Evolutionary conservation across 2,329 filamentous ascomycete species (phyloP), one percentile per base, ranked within the genome.

Genomic region (Dothistroma septosporum): DNA sequence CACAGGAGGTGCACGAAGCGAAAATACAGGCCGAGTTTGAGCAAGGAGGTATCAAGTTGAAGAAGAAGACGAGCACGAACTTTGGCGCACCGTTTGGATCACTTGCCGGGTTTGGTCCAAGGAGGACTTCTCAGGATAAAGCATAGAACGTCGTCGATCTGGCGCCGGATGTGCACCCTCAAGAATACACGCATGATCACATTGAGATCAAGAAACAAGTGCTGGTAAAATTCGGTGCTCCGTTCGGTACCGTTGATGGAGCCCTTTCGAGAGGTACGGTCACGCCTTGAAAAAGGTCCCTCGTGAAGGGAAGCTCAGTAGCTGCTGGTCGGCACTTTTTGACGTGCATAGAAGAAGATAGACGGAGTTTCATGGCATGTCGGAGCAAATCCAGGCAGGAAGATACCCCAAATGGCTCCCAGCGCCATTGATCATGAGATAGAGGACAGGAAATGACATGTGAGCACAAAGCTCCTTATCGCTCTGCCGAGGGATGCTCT

Each of bases 81-180:
- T 75, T 75, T 53, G 73, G 73, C 24, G 70, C 72, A 9, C 73
- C 73, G 0, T 72, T 75, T 58, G 73, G 73, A 6, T 65, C 68
- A 47, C 62, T 75, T 28, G 69, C 70, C n/a, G 69, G 69, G 6
- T 71, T 70, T 57, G 69, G 68, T 21, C 56, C 62, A 24, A 56
- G 61, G 53, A 65, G 68, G 50, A 65, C 63, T 41, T 67, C 68
- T 24, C 67, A 65, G 56, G 55, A 60, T 16, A 31, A 60, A 32
- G 47, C 58, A 14, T 60, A 60, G 57, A 32, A 55, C 31, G 50
- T 4, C 21, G 24, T 32, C 24, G 16, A 53, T 19, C 16, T 14
- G 31, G 10, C 31, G 12, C 50, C 50, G 10, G 28, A 53, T 11
- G 50, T 22, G 24, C 28, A 35, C 11, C 16, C 11, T 7, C 12